Percentiles rank a stretch among this genome's conserved stretches.
Evolutionary conservation across 805 yeast genomes (phyloP).

Genomic region (Metschnikowia vanudenii): DNA sequence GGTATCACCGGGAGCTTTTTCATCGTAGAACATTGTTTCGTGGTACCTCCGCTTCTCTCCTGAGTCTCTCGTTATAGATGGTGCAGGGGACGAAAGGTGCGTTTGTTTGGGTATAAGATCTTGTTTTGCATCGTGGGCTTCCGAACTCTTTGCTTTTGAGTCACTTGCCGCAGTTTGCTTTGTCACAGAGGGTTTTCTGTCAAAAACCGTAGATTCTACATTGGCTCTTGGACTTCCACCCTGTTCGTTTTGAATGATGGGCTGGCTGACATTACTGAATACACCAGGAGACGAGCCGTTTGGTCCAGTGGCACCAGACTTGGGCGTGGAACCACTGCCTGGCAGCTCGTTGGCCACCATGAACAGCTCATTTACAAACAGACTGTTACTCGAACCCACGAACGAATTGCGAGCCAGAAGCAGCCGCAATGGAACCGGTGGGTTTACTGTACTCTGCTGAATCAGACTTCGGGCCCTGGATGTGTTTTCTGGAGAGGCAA

Average conservation of each 20-base stretch:
- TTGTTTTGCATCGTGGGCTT: not conserved
- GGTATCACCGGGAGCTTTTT: not conserved
- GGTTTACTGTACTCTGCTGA: too few relatives aligned
- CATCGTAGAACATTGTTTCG: conserved; percentile 8
- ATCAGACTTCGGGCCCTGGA: not conserved
- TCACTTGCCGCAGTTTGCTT: too few relatives aligned
- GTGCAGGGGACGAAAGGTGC: conserved; percentile 10
- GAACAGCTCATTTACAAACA: conserved; percentile 3
- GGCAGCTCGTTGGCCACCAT: conserved; percentile 4
- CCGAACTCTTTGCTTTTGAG: too few relatives aligned
- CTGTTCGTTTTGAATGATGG: not conserved
- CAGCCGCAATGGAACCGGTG: not conserved
- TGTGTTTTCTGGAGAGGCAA: conserved; percentile 1
- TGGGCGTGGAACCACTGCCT: conserved; percentile 6
- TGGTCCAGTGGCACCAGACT: not conserved
- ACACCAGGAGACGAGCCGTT: conserved; percentile 3
- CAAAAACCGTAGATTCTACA: not conserved
- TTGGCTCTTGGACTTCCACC: not conserved
- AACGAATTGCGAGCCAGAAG: not conserved
- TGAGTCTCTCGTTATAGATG: conserved; percentile 16
- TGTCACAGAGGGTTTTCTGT: not conserved
- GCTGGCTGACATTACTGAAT: conserved; percentile 2
- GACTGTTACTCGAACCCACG: conserved; percentile 1
- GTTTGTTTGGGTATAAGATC: not conserved
- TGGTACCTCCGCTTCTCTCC: conserved; percentile 5